phyloP scores from a whole-genome alignment of 768 basidiomycete species.

The Leccinum boreale region DNA sequence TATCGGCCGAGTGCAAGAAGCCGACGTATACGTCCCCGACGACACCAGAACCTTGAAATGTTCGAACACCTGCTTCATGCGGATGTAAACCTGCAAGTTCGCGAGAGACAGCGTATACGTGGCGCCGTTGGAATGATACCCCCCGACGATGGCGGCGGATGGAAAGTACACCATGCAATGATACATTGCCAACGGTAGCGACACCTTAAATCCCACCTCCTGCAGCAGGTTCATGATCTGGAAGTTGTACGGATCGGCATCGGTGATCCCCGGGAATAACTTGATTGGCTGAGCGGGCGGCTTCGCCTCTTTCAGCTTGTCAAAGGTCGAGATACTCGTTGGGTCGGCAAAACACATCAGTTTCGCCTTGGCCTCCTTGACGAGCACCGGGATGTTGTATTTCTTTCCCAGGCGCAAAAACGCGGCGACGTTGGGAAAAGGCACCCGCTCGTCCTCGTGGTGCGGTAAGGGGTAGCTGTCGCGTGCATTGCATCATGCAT shows the following conservation, averaged over 20 bases:
- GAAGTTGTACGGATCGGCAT: conserved; percentile 13
- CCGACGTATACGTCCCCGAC: neutral
- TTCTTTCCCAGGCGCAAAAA: conserved; percentile 19
- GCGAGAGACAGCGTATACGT: neutral
- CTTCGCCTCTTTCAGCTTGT: neutral
- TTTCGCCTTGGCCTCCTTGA: conserved; percentile 6
- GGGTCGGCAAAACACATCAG: neutral
- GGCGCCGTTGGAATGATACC: conserved; percentile 1
- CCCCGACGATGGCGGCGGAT: neutral
- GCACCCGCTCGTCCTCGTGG: neutral
- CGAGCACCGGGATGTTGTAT: conserved; percentile 11
- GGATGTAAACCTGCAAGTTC: conserved; percentile 7
- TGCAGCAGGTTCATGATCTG: conserved; percentile 15
- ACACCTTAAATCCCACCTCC: neutral
- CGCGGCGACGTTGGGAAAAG: neutral
- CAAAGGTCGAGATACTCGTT: neutral
- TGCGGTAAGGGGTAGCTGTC: conserved; percentile 1
- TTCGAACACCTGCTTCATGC: conserved; percentile 2
- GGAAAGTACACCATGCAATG: conserved; percentile 1
- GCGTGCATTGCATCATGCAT: neutral
- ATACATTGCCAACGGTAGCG: conserved; percentile 10
- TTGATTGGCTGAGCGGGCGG: neutral
- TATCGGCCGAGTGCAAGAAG: accelerated
- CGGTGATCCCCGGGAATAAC: neutral
- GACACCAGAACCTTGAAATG: neutral